Conservation (phyloP, 2,329 filamentous ascomycete genomes). For the Phialocephala sp. region DNA sequence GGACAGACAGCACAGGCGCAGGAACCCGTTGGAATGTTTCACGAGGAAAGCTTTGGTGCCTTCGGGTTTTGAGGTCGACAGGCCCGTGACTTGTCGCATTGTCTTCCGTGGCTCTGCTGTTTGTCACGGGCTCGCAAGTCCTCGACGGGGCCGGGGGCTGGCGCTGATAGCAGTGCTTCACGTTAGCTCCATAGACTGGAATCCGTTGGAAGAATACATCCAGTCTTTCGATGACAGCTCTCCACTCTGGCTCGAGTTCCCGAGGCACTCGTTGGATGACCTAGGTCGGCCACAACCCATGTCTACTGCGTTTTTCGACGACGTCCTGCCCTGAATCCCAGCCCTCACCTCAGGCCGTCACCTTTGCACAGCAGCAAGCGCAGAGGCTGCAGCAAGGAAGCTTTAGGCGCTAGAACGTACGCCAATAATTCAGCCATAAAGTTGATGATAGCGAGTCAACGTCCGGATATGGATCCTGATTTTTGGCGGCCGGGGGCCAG, state of each 20-base stretch:
- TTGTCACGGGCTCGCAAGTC: conserved; percentile 7
- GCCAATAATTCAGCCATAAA: conserved; percentile 25
- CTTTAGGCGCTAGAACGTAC: conserved; percentile 25
- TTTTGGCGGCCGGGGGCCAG: conserved; percentile 8
- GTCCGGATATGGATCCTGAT: conserved; percentile 20
- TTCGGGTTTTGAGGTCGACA: neutral
- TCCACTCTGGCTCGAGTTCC: conserved; percentile 2
- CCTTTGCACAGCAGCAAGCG: neutral
- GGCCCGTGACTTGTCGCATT: conserved; percentile 24
- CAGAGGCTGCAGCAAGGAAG: conserved; percentile 17
- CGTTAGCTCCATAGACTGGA: conserved; percentile 17
- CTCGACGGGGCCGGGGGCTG: no score
- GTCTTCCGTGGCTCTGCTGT: conserved; percentile 9
- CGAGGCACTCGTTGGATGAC: conserved; percentile 4
- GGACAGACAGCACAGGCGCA: conserved; percentile 27
- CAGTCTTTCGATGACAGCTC: neutral
- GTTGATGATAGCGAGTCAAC: conserved; percentile 5
- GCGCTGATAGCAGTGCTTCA: neutral
- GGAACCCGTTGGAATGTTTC: conserved; percentile 34
- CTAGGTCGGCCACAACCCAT: neutral
- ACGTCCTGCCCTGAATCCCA: neutral
- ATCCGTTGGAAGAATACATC: conserved; percentile 6
- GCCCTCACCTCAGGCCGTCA: neutral
- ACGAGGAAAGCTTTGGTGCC: conserved; percentile 7
- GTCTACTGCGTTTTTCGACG: neutral